phyloP scores from a whole-genome alignment of 805 yeast genomes.

The Pachysolen tannophilus region DNA sequence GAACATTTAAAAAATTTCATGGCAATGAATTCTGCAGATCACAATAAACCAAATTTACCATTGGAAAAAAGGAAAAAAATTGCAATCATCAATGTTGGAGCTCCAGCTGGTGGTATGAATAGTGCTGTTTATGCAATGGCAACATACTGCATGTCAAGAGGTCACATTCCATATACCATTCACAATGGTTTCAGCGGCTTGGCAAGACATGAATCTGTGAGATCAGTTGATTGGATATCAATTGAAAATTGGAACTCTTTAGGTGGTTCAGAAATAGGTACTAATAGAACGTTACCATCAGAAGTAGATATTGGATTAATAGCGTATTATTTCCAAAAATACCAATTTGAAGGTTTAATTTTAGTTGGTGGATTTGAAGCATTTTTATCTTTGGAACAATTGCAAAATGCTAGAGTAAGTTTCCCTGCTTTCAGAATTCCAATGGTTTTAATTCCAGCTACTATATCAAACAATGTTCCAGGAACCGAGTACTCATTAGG shows the following conservation, averaged over 20 bases:
- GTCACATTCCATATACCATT: slow-evolving; percentile 65
- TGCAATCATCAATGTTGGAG: slow-evolving; percentile 72
- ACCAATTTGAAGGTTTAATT: slow-evolving; percentile 60
- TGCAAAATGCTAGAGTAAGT: slow-evolving; percentile 48
- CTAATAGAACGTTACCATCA: slow-evolving; percentile 63
- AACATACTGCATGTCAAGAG: slow-evolving; percentile 64
- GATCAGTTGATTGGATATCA: slow-evolving; percentile 56
- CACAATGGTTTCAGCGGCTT: slow-evolving; percentile 72
- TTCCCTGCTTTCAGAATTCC: slow-evolving; percentile 74
- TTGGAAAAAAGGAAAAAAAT: slow-evolving; percentile 46
- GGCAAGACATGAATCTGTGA: slow-evolving; percentile 52
- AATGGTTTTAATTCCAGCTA: slow-evolving; percentile 71
- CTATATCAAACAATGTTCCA: slow-evolving; percentile 74
- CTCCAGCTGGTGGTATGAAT: slow-evolving; percentile 74
- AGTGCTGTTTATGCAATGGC: slow-evolving; percentile 73
- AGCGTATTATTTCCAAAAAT: slow-evolving; percentile 65
- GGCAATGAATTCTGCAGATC: slow-evolving; percentile 62
- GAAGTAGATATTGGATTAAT: slow-evolving; percentile 61
- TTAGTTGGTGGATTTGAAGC: slow-evolving; percentile 82
- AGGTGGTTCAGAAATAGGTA: slow-evolving; percentile 82
- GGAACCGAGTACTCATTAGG: slow-evolving; percentile 78
- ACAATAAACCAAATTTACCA: slow-evolving; percentile 53
- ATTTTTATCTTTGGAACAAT: slow-evolving; percentile 60
- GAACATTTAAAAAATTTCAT: slow-evolving; percentile 58
- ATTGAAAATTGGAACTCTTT: slow-evolving; percentile 64